Evolutionary conservation across 345 rosid species (phyloP), one percentile per base, ranked within the genome.

Genomic region (Eucalyptus sp.): DNA sequence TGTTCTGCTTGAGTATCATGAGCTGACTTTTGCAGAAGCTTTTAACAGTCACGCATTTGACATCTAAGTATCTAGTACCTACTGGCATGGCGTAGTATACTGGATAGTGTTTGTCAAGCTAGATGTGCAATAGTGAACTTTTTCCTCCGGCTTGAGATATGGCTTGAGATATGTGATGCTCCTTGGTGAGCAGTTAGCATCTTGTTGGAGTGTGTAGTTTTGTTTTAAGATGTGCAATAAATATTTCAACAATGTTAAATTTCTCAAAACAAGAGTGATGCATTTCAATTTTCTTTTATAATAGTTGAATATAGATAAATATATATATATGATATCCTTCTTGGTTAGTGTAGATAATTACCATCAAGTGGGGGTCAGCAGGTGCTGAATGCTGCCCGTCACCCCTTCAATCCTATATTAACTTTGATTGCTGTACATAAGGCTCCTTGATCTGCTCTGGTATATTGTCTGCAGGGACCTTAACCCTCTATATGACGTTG

Each of bases 401-500:
- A 4, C 48, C 83, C 83, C 48, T 76, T 76, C 83, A 41, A 20
- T 76, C 48, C 29, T 76, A 76, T 76, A 20, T 37, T 41, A 41
- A 76, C 56, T 76, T 88, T 68, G 44, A 43, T 87, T 58, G 27
- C 66, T 86, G 25, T 50, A 43, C 87, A 86, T 20, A 15, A 87
- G 31, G 49, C 88, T 87, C 76, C 80, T 50, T 76, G 62, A 29
- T 79, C 43, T 79, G 50, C 43, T 60, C 86, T 13, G 11, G 20
- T n/a, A 37, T 29, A 2, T 56, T 31, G 49, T 87, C 89, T 94
- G 84, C 86, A 96, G 99, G 96, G 99, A 97, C 93, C 95, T 96
- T 44, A 97, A 97, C 87, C 99, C 99, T 85, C 92, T 97, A 95
- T 94, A 97, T 87, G 92, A 93, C 88, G 92, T 95, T 85, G 92